Evolutionary conservation across 306 rosid genomes (phyloP).

Genomic region (Dryas drummondii): DNA sequence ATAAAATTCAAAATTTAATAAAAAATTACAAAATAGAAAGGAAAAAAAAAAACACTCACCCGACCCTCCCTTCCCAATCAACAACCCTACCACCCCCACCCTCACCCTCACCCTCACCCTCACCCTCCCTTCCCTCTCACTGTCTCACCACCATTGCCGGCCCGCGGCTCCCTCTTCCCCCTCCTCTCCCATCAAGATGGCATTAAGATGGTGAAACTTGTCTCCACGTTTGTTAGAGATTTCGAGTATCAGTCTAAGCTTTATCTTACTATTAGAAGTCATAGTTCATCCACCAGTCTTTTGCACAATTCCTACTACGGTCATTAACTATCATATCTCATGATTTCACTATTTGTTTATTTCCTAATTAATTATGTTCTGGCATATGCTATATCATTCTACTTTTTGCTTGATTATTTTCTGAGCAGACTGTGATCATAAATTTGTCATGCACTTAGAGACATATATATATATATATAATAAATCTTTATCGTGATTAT

Average conservation of each 20-base stretch:
- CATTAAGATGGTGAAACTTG: conserved; percentile 82
- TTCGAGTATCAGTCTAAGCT: conserved; percentile 10
- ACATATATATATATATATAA: no score
- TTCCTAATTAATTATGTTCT: not conserved
- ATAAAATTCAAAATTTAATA: no score
- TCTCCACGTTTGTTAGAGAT: conserved; percentile 23
- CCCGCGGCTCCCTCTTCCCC: no score
- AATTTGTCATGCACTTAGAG: not conserved
- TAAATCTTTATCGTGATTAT: no score
- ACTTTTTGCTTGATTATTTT: not conserved
- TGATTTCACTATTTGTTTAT: not conserved
- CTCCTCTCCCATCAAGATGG: conserved; percentile 94
- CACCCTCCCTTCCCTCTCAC: no score
- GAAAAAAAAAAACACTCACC: no score
- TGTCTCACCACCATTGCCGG: no score
- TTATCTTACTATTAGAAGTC: conserved; percentile 10
- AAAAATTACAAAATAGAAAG: no score
- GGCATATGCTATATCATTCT: not conserved
- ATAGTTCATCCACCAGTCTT: not conserved
- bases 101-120: no score
- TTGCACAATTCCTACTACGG: not conserved
- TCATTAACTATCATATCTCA: not conserved
- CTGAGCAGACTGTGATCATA: no score
- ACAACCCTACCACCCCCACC: no score
- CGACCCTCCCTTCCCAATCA: no score